phyloP scores from a whole-genome alignment of 345 rosid genomes.

The Citrus trifoliata region DNA sequence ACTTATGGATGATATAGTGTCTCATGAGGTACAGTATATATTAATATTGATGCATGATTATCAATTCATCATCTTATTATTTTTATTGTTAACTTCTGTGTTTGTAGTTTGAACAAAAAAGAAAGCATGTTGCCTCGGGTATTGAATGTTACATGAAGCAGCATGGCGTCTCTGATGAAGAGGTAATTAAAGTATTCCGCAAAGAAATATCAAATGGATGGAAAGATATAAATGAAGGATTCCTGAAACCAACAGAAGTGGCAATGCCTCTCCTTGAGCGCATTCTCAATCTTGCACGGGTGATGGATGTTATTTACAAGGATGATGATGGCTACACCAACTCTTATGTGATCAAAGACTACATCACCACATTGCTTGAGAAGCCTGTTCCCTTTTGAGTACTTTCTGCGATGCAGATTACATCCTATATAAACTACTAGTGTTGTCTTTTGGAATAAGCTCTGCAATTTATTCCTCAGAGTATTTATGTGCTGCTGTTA shows the following conservation, averaged over 20 bases:
- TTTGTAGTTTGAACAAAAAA: slow-evolving; percentile 22
- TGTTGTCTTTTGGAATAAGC: neutral
- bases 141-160: slow-evolving; percentile 23
- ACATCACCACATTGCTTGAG: slow-evolving; percentile 11
- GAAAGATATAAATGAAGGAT: slow-evolving; percentile 27
- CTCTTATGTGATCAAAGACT: slow-evolving; percentile 7
- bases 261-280: slow-evolving; percentile 7
- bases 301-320: slow-evolving; percentile 19
- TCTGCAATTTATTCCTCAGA: no score
- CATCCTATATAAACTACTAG: neutral
- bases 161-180: slow-evolving; percentile 5
- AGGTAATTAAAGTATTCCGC: neutral
- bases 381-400: slow-evolving; percentile 1
- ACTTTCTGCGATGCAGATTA: no score
- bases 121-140: slow-evolving; percentile 14
- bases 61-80: neutral
- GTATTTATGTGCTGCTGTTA: no score
- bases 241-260: neutral
- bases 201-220: slow-evolving; percentile 9
- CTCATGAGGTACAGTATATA: slow-evolving; percentile 18
- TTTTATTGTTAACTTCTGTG: no score
- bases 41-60: neutral
- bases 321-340: slow-evolving; percentile 21
- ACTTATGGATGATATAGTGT: no score
- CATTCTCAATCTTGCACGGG: slow-evolving; percentile 19